These are phyloP conservation scores for Aspergillus niger DNA, from an alignment of 2,329 filamentous ascomycete genomes.

Conservation along the genomic window DNA sequence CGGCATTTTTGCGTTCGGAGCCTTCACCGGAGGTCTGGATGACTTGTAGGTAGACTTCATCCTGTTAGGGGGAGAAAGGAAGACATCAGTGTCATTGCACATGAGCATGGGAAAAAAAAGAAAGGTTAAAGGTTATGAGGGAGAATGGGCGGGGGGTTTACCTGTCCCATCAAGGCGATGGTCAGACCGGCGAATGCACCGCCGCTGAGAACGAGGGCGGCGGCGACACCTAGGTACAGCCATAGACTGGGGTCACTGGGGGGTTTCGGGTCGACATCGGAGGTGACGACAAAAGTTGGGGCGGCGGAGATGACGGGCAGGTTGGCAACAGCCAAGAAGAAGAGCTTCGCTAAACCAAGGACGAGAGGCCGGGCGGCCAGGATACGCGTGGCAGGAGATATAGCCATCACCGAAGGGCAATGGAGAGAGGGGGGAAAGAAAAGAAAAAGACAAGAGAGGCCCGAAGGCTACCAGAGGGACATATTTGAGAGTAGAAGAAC, in stretches of 20 bases:
- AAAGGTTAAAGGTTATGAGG: background rate
- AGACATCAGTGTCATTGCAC: background rate
- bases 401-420: conserved; percentile 29
- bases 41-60: conserved; percentile 96
- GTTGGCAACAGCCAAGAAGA: conserved; percentile 40
- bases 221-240: conserved; percentile 77
- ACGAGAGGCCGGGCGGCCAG: conserved; percentile 42
- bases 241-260: conserved; percentile 68
- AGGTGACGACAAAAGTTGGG: conserved; percentile 30
- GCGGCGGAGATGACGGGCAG: conserved; percentile 43
- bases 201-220: conserved; percentile 79
- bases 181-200: conserved; percentile 95
- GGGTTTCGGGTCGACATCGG: conserved; percentile 51
- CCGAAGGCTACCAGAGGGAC: conserved; percentile 12
- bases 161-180: conserved; percentile 64
- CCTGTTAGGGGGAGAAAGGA: conserved; percentile 51
- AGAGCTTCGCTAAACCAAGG: conserved; percentile 45
- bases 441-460: conserved; percentile 3
- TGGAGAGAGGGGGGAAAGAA: background rate
- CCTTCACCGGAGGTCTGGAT: conserved; percentile 82
- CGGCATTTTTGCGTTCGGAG: conserved; percentile 82
- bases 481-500: conserved; percentile 11
- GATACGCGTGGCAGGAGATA: conserved; percentile 31
- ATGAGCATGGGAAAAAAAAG: background rate
- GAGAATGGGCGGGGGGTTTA: conserved; percentile 17